Base-by-base conservation (phyloP, 805 yeast species). In the Hanseniaspora vineae region DNA sequence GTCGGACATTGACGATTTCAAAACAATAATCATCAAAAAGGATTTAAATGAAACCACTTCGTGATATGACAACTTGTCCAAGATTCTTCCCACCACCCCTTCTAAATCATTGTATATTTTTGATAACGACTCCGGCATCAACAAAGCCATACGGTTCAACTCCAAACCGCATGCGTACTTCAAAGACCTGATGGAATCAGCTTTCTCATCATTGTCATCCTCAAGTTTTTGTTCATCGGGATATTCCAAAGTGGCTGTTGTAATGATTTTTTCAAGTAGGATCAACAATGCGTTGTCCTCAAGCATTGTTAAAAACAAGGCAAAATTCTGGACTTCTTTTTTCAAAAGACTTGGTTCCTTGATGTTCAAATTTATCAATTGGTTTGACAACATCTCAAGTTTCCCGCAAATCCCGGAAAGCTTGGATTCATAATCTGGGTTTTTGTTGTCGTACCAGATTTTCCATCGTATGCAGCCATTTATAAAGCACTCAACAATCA, bases 381-480 rank as follows among this genome's bases (percentile, higher is more conserved):
- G 76, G 52, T 84, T 82, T 44, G 95, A 84, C 45, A 87, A 69
- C 14, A 71, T 74, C 58, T 85, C 88, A 10, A 83, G 78, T 45
- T 73, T 72, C 43, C 68, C 69, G 46, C 78, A 66, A 47, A 77
- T 68, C 18, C 61, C 69, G 45, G 79, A 80, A 13, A 77, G 68
- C 37, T 68, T 66, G 35, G 75, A 80, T 46, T 76, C 71, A 50
- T 68, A 71, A 44, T 66, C 70, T 9, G 52, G 47, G 1, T 61
- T 55, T 48, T 73, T 72, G 42, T 72, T 73, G 20, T 73, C 73
- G 56, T 86, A 88, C 96, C 97, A 90, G 15, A 87, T 79, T 56
- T 86, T 78, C 98, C 99, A 94, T 59, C 99, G 76, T 12, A 92
- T 80, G 20, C 94, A 81, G 35, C 97, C 98, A 50, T 95, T 76